phyloP scores from a whole-genome alignment of 495 filamentous ascomycete genomes.

The Lasiosphaeria miniovina region DNA sequence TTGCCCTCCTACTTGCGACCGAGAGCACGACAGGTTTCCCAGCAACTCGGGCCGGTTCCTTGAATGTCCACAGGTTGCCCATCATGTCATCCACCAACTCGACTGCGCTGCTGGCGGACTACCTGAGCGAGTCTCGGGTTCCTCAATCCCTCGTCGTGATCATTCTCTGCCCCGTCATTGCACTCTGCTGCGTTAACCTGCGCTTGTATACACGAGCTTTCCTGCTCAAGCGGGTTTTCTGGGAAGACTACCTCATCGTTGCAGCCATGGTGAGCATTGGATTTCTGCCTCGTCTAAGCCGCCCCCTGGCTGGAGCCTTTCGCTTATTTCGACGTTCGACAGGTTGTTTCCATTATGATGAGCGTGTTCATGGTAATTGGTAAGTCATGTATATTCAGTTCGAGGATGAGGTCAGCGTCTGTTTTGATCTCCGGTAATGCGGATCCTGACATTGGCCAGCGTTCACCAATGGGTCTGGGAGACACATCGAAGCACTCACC shows the following conservation, averaged over 20 bases:
- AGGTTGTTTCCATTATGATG: conserved; percentile 1
- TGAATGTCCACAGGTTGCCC: neutral
- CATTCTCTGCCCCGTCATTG: conserved; percentile 8
- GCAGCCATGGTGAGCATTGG: neutral
- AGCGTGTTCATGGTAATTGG: conserved; percentile 3
- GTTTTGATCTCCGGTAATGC: neutral
- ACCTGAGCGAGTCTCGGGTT: neutral
- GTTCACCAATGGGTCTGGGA: neutral
- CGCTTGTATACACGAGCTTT: conserved; percentile 12
- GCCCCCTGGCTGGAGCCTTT: neutral
- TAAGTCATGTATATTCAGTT: conserved; percentile 1
- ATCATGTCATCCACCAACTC: neutral
- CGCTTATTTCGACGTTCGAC: neutral
- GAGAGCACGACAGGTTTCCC: neutral
- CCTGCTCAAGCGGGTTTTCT: conserved; percentile 9
- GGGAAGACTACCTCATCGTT: conserved; percentile 11
- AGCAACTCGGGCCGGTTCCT: neutral
- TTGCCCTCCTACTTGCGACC: too few species aligned
- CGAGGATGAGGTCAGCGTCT: neutral
- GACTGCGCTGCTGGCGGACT: neutral
- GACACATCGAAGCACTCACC: conserved; percentile 1
- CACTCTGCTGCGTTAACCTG: conserved; percentile 1
- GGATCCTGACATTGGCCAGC: neutral
- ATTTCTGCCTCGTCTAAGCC: neutral
- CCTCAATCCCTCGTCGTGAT: neutral